A percentile compares a stretch with the other conserved stretches of the same genome.
Conservation (phyloP, 176 grass and related monocot genomes). For the Saccharum spontaneum region DNA sequence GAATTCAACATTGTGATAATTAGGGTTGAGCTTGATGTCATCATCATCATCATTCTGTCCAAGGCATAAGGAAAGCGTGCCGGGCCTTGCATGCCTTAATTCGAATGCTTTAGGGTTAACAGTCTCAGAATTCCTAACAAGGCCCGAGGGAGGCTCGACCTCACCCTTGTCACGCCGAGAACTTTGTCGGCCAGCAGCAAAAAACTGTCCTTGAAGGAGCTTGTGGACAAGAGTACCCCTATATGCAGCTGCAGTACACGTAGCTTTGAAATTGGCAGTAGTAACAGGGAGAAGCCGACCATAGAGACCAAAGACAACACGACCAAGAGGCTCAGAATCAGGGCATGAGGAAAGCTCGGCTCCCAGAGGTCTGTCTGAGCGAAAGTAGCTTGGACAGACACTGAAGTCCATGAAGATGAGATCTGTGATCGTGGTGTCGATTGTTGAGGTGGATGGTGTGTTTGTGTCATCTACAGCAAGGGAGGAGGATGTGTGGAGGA, state of each 20-base stretch:
- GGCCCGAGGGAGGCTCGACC: slow-evolving; percentile 63
- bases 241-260: slow-evolving; percentile 72
- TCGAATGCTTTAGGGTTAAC: slow-evolving; percentile 76
- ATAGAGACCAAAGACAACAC: slow-evolving; percentile 92
- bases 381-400: slow-evolving; percentile 80
- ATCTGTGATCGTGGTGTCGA: slow-evolving; percentile 65
- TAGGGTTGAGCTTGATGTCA: slow-evolving; percentile 67
- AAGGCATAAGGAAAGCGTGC: slow-evolving; percentile 86
- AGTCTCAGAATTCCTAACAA: slow-evolving; percentile 69
- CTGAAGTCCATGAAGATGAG: slow-evolving; percentile 93
- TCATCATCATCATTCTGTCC: slow-evolving; percentile 86
- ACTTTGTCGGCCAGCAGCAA: slow-evolving; percentile 80
- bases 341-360: slow-evolving; percentile 77
- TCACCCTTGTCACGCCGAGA: slow-evolving; percentile 67
- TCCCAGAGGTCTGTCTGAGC: slow-evolving; percentile 69
- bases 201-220: slow-evolving; percentile 81
- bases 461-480: slow-evolving; percentile 42
- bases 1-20: slow-evolving; percentile 95
- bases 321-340: slow-evolving; percentile 80
- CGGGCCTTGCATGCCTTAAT: slow-evolving; percentile 69
- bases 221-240: slow-evolving; percentile 87
- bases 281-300: slow-evolving; percentile 74
- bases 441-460: slow-evolving; percentile 26
- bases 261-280: slow-evolving; percentile 70
- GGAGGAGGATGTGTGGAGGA: slow-evolving; percentile 36